A percentile compares a stretch with the other conserved stretches of the same genome.
Evolutionary conservation across 2,329 filamentous ascomycete species (phyloP).

Genomic region (Xylariales sp.): DNA sequence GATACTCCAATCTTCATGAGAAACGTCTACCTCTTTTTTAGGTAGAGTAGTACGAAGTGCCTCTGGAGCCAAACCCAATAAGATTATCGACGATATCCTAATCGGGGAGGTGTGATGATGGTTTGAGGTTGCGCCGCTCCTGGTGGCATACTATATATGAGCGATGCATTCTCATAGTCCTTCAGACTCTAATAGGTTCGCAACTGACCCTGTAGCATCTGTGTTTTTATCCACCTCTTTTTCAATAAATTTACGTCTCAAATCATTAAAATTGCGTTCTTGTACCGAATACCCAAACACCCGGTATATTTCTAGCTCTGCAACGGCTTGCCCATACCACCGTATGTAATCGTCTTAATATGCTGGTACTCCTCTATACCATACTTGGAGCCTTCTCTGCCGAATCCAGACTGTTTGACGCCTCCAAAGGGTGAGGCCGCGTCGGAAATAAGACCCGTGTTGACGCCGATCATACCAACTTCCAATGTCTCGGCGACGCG

Average conservation of each 20-base stretch:
- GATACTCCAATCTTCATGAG: too few relatives aligned
- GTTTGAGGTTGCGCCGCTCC: too few relatives aligned
- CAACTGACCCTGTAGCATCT: too few relatives aligned
- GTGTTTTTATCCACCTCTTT: too few relatives aligned
- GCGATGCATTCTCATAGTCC: too few relatives aligned
- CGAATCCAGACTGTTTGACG: slow-evolving; percentile 85
- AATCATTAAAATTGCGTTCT: not conserved
- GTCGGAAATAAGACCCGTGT: slow-evolving; percentile 76
- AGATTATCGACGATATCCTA: too few relatives aligned
- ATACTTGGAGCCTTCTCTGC: slow-evolving; percentile 80
- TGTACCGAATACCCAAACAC: slow-evolving; percentile 51
- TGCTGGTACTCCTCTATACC: slow-evolving; percentile 81
- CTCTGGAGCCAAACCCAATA: too few relatives aligned
- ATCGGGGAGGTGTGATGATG: too few relatives aligned
- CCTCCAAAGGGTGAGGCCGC: slow-evolving; percentile 76
- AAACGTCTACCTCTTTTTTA: too few relatives aligned
- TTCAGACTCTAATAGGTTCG: too few relatives aligned
- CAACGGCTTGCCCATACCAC: slow-evolving; percentile 67
- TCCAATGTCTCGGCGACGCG: slow-evolving; percentile 77
- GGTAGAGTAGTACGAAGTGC: too few relatives aligned
- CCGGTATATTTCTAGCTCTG: slow-evolving; percentile 52
- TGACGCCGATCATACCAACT: slow-evolving; percentile 89
- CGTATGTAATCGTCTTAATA: slow-evolving; percentile 73
- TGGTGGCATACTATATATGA: too few relatives aligned
- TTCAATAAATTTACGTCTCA: not conserved